A percentile compares a stretch with the other conserved stretches of the same genome.
phyloP scores from a whole-genome alignment of 306 rosid genomes.

The Erythrophleum fordii region DNA sequence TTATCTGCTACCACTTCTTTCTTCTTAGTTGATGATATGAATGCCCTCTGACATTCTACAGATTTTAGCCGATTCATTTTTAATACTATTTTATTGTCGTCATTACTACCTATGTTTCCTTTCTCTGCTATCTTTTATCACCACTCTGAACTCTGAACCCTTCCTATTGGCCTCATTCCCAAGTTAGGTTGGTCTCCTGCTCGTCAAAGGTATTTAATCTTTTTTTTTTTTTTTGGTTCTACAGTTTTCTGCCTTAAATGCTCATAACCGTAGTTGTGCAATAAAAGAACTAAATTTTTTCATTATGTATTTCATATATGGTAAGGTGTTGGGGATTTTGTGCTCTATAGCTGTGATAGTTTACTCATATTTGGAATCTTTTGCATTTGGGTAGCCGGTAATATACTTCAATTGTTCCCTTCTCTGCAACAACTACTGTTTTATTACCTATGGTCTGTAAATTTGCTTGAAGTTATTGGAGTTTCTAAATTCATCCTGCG shows the following conservation, averaged over 20 bases:
- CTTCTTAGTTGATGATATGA: conserved; percentile 36
- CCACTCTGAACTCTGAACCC: conserved; percentile 31
- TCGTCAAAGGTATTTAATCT: conserved; percentile 48
- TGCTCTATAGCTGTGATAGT: conserved; percentile 40
- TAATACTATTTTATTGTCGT: conserved; percentile 16
- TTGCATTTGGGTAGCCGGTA: conserved; percentile 29
- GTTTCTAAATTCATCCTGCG: conserved; percentile 12
- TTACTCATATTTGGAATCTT: conserved; percentile 38
- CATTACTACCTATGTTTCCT: neutral
- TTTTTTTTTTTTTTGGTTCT: conserved; percentile 15
- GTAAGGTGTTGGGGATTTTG: conserved; percentile 8
- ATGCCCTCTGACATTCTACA: conserved; percentile 47
- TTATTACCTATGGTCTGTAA: conserved; percentile 35
- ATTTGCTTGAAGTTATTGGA: conserved; percentile 5
- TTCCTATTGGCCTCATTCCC: neutral
- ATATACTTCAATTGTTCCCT: conserved; percentile 18
- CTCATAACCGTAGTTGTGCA: neutral
- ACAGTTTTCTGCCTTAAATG: neutral
- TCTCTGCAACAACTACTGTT: conserved; percentile 47
- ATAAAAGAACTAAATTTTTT: neutral
- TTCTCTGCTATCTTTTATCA: conserved; percentile 36
- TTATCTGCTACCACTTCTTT: conserved; percentile 29
- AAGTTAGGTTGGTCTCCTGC: conserved; percentile 37
- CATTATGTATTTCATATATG: neutral
- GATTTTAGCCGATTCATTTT: conserved; percentile 44